phyloP scores from a whole-genome alignment of 257 asterid species.

The Solanum peruvianum region DNA sequence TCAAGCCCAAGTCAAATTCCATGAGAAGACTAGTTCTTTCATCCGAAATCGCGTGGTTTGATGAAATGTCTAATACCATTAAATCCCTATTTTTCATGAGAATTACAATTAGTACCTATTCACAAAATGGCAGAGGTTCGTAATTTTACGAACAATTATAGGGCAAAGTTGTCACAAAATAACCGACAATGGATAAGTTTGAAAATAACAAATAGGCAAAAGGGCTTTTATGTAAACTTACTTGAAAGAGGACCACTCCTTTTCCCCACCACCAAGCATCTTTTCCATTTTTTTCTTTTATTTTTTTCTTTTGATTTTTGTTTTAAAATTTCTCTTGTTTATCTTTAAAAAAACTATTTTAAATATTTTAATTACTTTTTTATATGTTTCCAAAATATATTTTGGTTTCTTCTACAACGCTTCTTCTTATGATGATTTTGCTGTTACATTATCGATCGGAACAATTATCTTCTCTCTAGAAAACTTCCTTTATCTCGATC shows the following conservation, averaged over 20 bases:
- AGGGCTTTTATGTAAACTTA: background rate
- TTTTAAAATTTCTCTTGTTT: background rate
- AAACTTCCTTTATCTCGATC: background rate
- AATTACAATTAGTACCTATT: background rate
- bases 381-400: background rate
- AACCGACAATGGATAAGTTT: background rate
- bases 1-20: background rate
- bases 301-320: background rate
- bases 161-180: background rate
- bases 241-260: conserved; percentile 1
- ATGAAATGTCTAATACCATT: background rate
- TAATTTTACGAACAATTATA: background rate
- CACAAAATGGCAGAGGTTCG: background rate
- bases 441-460: conserved; percentile 32
- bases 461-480: conserved; percentile 12
- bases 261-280: conserved; percentile 15
- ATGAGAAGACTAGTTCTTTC: background rate
- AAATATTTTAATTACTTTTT: background rate
- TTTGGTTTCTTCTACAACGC: conserved; percentile 59
- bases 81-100: background rate
- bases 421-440: conserved; percentile 40
- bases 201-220: background rate
- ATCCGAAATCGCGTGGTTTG: background rate
- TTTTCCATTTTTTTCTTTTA: background rate
- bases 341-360: background rate